Evolutionary conservation across 2,329 filamentous ascomycete species (phyloP), one percentile per base, ranked within the genome.

Genomic region (Fusarium sp.): DNA sequence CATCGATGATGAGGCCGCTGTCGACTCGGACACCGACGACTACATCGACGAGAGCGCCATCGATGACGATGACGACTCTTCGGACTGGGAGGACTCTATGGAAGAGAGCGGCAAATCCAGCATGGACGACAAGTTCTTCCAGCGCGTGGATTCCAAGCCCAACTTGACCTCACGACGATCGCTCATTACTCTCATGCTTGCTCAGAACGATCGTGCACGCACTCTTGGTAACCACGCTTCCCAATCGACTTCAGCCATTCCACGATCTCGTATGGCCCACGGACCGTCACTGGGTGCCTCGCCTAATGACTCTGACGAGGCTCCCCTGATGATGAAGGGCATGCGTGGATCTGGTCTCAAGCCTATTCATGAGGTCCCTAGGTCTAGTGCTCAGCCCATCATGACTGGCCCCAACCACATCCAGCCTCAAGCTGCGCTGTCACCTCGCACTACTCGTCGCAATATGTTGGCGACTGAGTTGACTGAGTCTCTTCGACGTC

Each of bases 401-500:
- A 90, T 92, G 78, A 90, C 92, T 79, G 92, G 90, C 20, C 89
- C 92, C 26, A 89, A 89, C n/a, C 91, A 91, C 65, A 81, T 83
- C 44, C 82, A 86, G 54, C 90, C 93, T 74, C 92, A 94, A 63
- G 90, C 91, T 35, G 93, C 94, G 4, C 88, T 98, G 74, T 98
- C 96, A 10, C 96, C 96, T 8, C 91, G 95, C 66, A 98, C 96
- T 0, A 98, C 95, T 1, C 90, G 96, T 58, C 90, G 95, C 69
- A 97, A 98, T 83, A 99, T 99, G 96, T 89, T 99, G 64, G 93
- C 94, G 14, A 97, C 94, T 1, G 96, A 99, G 84, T 87, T 99
- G 62, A 98, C 96, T 6, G 95, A 98, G 81, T 97, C 94, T 28
- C 90, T 99, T 8, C 91, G 96, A 28, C 93, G 95, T 77, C 94